Base-by-base conservation (phyloP, 225 moss, liverwort and hornwort species). In the Ulota crispa region DNA sequence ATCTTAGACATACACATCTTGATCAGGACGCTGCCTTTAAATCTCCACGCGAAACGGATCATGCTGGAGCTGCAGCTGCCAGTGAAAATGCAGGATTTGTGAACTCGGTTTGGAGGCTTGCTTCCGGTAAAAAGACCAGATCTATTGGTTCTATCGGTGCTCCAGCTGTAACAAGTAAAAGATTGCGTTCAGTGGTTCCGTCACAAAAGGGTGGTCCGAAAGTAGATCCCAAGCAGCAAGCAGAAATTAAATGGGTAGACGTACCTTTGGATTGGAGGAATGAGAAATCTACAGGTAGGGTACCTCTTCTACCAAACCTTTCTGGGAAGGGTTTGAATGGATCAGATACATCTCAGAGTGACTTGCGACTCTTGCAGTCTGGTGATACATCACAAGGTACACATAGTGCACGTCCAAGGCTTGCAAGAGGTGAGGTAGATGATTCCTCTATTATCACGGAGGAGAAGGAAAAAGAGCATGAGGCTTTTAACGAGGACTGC, bases 201-300 rank as follows among this genome's bases (percentile, higher is more conserved):
- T 79, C 73, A 23, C 86, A 86, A 32, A 87, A 87, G 81, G 82
- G 79, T 73, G 89, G 85, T 76, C 81, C 73, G 27, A 83, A 80
- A 83, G 81, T 78, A 55, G 64, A 63, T 73, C 32, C 53, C 42
- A 87, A 79, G 81, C 69, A 73, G 36, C 87, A 66, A 81, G 76
- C 52, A 59, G 85, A 87, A 74, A 72, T 85, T 34, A 85, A 82
- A 52, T 91, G 91, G 91, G 71, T 91, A 47, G 91, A 91, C 70
- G 91, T 91, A 81, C 91, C 91, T 79, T 83, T 91, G 80, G 89
- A 91, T 84, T 91, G 91, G 91, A 91, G 91, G 70, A 91, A 91
- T 84, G 91, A 91, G 76, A 91, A 91, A 80, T 91, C 89, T 26
- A 87, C 89, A 79, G 88, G 91, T 72, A 87, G 88, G 81, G 83